phyloP scores from a whole-genome alignment of 768 basidiomycete species.

The Russula abietina region DNA sequence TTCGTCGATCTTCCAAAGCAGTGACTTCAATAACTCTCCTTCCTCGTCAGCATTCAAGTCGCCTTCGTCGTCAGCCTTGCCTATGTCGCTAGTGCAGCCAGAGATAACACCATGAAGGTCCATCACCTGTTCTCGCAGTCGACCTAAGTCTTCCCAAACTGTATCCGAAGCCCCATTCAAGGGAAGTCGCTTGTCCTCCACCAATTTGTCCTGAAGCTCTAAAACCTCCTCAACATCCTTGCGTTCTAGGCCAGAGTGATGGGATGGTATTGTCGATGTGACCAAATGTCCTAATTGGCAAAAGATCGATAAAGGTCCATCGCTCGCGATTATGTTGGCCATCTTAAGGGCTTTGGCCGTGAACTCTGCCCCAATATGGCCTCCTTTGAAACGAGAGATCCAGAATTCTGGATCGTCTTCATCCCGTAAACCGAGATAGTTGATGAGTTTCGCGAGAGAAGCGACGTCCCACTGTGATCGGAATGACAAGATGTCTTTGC shows the following conservation, averaged over 20 bases:
- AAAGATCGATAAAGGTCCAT: constrained; percentile 14
- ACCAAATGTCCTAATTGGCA: constrained; percentile 3
- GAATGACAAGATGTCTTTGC: neutral
- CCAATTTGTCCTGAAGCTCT: constrained; percentile 2
- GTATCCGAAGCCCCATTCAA: neutral
- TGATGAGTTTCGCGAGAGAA: constrained; percentile 7
- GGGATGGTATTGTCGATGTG: neutral
- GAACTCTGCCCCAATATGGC: constrained; percentile 1
- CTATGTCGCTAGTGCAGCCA: no score
- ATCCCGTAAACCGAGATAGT: neutral
- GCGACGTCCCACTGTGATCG: constrained; percentile 15
- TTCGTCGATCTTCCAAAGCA: neutral
- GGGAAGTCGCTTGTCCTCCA: neutral
- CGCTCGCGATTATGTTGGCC: neutral
- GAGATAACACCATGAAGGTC: neutral
- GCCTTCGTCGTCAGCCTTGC: no score
- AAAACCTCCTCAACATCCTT: constrained; percentile 2
- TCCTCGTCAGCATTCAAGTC: neutral
- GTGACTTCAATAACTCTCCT: neutral
- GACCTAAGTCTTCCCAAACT: constrained; percentile 1
- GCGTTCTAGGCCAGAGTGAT: neutral
- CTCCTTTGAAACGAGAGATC: neutral
- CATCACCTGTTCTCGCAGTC: neutral
- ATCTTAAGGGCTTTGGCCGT: neutral
- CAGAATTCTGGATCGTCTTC: neutral